These are phyloP conservation scores for Cryptococcus hybrid DNA, from an alignment of 1,284 basidiomycete genomes.

Conservation along the genomic window DNA sequence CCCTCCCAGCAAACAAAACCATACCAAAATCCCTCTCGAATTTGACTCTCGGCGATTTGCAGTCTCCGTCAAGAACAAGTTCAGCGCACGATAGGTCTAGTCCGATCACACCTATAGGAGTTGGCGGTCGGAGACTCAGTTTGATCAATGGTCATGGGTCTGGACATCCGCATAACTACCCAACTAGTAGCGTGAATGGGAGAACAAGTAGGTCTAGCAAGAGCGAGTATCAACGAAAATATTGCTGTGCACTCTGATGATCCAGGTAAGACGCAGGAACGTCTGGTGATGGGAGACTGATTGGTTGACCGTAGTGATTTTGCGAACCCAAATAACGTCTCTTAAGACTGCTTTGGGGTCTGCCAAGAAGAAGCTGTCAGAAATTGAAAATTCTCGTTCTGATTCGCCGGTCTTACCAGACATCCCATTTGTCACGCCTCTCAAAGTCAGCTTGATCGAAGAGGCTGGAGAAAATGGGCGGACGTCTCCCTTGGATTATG, in stretches of 20 bases:
- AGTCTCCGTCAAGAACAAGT: too few relatives aligned
- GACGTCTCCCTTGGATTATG: conserved; percentile 8
- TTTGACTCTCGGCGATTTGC: too few relatives aligned
- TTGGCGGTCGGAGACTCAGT: background rate
- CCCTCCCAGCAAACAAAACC: too few relatives aligned
- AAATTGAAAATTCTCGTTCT: conserved; percentile 15
- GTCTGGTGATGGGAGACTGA: background rate
- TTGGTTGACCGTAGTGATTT: background rate
- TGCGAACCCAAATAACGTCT: conserved; percentile 20
- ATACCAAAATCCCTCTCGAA: too few relatives aligned
- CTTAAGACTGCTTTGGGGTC: conserved; percentile 15
- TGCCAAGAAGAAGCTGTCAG: conserved; percentile 19
- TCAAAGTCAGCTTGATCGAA: conserved; percentile 4
- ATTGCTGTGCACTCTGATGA: conserved; percentile 14
- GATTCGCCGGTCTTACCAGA: conserved; percentile 13
- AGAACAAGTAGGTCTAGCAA: background rate
- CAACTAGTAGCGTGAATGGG: background rate
- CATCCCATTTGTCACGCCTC: conserved; percentile 7
- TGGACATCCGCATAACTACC: background rate
- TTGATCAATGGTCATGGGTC: background rate
- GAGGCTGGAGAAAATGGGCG: background rate
- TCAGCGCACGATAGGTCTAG: too few relatives aligned
- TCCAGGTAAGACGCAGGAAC: conserved; percentile 18
- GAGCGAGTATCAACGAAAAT: conserved; percentile 4
- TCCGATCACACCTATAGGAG: background rate